Evolutionary conservation across 2,329 filamentous ascomycete genomes (phyloP).

Genomic region (Ceratocystis cubensis): DNA sequence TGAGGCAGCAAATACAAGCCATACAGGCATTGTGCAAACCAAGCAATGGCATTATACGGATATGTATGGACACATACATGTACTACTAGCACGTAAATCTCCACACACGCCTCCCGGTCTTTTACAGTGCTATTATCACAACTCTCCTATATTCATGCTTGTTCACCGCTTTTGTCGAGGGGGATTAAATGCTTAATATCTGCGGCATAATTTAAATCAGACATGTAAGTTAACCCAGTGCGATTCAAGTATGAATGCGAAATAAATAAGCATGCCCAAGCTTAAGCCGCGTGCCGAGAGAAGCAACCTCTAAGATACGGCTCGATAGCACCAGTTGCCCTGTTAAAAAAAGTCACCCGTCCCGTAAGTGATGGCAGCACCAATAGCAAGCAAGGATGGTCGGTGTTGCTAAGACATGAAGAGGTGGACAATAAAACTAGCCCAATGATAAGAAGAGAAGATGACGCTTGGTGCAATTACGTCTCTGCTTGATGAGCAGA

Average conservation of each 20-base stretch:
- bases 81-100: neutral
- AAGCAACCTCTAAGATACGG: neutral
- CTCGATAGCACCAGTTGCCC: neutral
- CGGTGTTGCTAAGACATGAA: neutral
- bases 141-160: neutral
- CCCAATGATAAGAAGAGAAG: neutral
- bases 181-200: neutral
- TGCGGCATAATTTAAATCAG: neutral
- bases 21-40: neutral
- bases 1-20: neutral
- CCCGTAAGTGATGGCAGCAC: neutral
- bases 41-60: neutral
- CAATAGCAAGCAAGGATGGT: too few relatives aligned
- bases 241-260: too few relatives aligned
- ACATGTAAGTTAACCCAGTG: neutral
- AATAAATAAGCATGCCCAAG: neutral
- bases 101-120: neutral
- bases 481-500: neutral
- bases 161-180: neutral
- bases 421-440: neutral
- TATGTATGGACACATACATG: neutral
- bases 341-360: neutral
- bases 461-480: neutral
- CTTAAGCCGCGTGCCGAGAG: neutral
- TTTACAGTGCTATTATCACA: neutral